These are phyloP conservation scores for Amanita pseudoporphyria DNA, from an alignment of 768 basidiomycete species.

Conservation along the genomic window DNA sequence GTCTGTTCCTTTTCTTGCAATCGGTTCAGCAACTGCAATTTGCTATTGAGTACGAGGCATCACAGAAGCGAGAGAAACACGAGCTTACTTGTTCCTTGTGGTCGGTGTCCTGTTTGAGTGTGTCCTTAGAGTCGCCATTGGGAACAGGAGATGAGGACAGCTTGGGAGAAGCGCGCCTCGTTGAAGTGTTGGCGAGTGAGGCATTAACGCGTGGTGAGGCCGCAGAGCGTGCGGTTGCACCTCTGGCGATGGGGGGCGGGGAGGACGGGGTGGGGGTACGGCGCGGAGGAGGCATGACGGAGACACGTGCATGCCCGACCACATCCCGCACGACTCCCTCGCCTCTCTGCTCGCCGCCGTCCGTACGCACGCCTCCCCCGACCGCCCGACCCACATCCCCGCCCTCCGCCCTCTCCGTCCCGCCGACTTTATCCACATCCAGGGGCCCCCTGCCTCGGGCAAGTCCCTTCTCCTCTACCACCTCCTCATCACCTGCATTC, in stretches of 20 bases:
- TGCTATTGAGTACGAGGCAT: conserved; percentile 5
- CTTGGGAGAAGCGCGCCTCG: conserved; percentile 45
- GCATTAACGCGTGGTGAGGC: conserved; percentile 47
- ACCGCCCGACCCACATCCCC: conserved; percentile 6
- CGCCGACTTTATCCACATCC: conserved; percentile 67
- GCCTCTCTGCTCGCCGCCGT: conserved; percentile 8
- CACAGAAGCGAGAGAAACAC: conserved; percentile 7
- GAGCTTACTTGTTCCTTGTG: conserved; percentile 66
- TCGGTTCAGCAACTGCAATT: conserved; percentile 57
- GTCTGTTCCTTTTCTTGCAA: conserved; percentile 73
- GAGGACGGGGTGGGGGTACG: conserved; percentile 32
- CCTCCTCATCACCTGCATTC: conserved; percentile 48
- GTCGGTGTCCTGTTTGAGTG: conserved; percentile 70
- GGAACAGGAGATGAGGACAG: conserved; percentile 21
- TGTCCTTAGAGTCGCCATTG: conserved; percentile 45
- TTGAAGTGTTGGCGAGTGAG: conserved; percentile 35
- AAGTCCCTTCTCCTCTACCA: conserved; percentile 75
- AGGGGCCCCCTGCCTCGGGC: conserved; percentile 65
- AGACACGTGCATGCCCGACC: conserved; percentile 7
- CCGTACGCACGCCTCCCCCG: conserved; percentile 6
- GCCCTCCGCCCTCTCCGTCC: conserved; percentile 20
- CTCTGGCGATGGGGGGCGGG: conserved; percentile 36
- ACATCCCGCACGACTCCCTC: conserved; percentile 7
- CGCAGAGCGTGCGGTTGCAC: conserved; percentile 58
- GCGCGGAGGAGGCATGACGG: conserved; percentile 28